These are phyloP conservation scores for Diaporthe vexans DNA, from an alignment of 2,329 filamentous ascomycete genomes.

Conservation along the genomic window DNA sequence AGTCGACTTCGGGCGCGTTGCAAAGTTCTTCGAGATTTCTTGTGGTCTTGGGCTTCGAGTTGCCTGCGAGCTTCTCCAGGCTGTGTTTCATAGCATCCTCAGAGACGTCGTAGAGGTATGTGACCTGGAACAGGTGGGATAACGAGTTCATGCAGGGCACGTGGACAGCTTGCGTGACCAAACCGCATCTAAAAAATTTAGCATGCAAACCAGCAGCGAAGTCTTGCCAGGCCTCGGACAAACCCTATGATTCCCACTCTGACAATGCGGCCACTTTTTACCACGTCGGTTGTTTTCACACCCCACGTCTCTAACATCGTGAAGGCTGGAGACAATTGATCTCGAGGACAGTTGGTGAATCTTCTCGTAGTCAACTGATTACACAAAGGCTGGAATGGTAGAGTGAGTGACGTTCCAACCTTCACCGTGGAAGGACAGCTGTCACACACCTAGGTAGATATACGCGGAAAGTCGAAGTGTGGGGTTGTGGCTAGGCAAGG, in stretches of 20 bases:
- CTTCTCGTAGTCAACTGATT: background rate
- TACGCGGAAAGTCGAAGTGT: background rate
- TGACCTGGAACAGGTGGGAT: slow-evolving; percentile 59
- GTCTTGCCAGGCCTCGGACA: background rate
- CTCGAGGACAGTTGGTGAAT: too few species aligned
- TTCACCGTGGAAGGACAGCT: background rate
- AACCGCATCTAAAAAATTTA: background rate
- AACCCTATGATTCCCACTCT: slow-evolving; percentile 24
- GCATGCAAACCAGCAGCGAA: background rate
- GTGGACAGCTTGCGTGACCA: slow-evolving; percentile 61
- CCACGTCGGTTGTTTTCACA: background rate
- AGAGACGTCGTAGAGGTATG: slow-evolving; percentile 67
- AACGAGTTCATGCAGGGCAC: slow-evolving; percentile 63
- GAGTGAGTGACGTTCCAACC: background rate
- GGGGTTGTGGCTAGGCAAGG: background rate
- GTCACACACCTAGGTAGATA: background rate
- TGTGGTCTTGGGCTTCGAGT: slow-evolving; percentile 49
- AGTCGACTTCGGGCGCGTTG: slow-evolving; percentile 55
- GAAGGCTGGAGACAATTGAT: background rate
- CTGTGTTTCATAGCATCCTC: slow-evolving; percentile 47
- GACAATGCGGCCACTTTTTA: background rate
- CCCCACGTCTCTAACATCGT: slow-evolving; percentile 3
- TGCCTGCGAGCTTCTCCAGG: slow-evolving; percentile 43
- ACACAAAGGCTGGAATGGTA: background rate
- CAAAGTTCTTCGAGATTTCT: slow-evolving; percentile 58